Percentiles rank a stretch among this genome's conserved stretches.
Evolutionary conservation across 1,139 yeast genomes (phyloP).

Genomic region (Suhomyces ambrosiae): DNA sequence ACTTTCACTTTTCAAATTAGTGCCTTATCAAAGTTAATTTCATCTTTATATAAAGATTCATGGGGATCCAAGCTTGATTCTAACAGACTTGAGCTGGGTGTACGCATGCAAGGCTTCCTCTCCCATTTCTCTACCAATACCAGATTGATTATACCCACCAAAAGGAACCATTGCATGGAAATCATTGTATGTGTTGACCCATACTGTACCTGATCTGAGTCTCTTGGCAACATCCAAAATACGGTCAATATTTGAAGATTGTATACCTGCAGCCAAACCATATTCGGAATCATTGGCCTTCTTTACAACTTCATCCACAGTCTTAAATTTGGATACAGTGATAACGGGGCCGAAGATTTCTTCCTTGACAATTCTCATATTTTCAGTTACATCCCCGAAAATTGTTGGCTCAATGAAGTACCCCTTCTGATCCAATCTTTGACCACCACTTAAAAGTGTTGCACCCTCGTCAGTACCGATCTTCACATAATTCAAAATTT

Average conservation of each 20-base stretch:
- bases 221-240: constrained; percentile 38
- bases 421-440: constrained; percentile 26
- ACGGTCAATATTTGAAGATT: constrained; percentile 37
- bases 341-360: constrained; percentile 35
- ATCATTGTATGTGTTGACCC: constrained; percentile 33
- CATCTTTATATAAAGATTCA: no score
- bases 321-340: constrained; percentile 30
- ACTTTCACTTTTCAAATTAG: no score
- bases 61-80: constrained; percentile 18
- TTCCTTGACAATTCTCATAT: constrained; percentile 31
- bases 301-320: constrained; percentile 28
- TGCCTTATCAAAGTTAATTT: no score
- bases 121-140: constrained; percentile 35
- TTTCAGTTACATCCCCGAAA: constrained; percentile 27
- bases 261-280: constrained; percentile 15
- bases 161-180: constrained; percentile 33
- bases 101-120: constrained; percentile 29
- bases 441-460: constrained; percentile 27
- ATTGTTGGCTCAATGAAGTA: constrained; percentile 30
- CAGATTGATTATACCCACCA: constrained; percentile 34
- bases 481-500: constrained; percentile 21
- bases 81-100: constrained; percentile 28
- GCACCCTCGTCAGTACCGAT: constrained; percentile 24
- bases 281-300: constrained; percentile 26
- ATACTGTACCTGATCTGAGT: constrained; percentile 29